A percentile compares a stretch with the other conserved stretches of the same genome.
Conservation (phyloP, 2,329 filamentous ascomycete species). For the Sarocladiaceae sp. region DNA sequence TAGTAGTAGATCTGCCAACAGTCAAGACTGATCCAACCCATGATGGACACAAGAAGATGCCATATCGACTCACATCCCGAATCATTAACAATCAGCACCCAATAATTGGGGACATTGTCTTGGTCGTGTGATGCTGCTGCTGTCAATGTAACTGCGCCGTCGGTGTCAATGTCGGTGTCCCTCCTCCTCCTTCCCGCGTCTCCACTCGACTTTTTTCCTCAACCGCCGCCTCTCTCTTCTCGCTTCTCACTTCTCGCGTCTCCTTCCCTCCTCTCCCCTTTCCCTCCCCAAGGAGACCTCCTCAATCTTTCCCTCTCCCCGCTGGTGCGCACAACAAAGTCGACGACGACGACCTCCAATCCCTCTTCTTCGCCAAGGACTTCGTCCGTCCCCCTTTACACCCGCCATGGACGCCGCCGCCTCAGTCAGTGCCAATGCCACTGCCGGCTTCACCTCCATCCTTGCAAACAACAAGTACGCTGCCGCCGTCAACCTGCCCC, state of each 20-base stretch:
- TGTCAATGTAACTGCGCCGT: too few relatives aligned
- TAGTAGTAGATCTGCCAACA: too few relatives aligned
- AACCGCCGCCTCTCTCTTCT: slow-evolving; percentile 3
- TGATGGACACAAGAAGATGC: too few relatives aligned
- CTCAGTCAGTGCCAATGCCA: slow-evolving; percentile 51
- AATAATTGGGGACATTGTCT: too few relatives aligned
- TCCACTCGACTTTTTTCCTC: slow-evolving; percentile 9
- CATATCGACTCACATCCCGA: too few relatives aligned
- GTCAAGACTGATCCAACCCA: too few relatives aligned
- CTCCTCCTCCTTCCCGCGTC: slow-evolving; percentile 5
- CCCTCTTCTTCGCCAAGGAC: too few relatives aligned
- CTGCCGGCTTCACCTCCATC: slow-evolving; percentile 64
- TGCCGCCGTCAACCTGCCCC: slow-evolving; percentile 42
- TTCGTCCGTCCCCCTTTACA: background rate
- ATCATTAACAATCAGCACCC: too few relatives aligned
- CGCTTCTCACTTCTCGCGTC: too few relatives aligned
- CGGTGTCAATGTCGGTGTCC: too few relatives aligned
- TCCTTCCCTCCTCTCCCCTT: slow-evolving; percentile 1
- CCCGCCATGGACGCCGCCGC: slow-evolving; percentile 7
- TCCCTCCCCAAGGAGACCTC: background rate
- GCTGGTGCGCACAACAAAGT: background rate
- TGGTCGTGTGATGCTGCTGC: too few relatives aligned
- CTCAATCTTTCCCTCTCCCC: background rate
- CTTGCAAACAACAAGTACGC: slow-evolving; percentile 52
- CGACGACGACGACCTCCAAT: too few relatives aligned